phyloP scores from a whole-genome alignment of 2,329 filamentous ascomycete genomes.

The Bretziella fagacearum region DNA sequence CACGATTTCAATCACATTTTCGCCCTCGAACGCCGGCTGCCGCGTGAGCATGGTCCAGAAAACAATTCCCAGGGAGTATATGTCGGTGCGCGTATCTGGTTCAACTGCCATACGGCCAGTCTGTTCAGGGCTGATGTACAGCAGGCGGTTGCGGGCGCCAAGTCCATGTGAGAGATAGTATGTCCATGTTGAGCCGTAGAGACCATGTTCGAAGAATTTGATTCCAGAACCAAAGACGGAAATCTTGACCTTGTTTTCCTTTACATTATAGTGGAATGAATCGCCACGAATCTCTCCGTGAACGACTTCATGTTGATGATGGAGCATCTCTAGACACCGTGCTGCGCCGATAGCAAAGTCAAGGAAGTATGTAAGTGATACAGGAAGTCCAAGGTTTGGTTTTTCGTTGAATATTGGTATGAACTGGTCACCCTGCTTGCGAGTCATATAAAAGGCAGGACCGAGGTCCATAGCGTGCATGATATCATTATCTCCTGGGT shows the following conservation, averaged over 20 bases:
- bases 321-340: constrained; percentile 75
- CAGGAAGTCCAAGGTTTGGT: constrained; percentile 37
- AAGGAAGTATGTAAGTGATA: constrained; percentile 61
- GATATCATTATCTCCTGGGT: constrained; percentile 58
- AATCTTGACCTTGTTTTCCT: constrained; percentile 57
- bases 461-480: constrained; percentile 58
- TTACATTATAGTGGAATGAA: constrained; percentile 69
- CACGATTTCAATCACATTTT: constrained; percentile 73
- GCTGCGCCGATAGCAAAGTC: constrained; percentile 83
- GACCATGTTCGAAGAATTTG: constrained; percentile 75
- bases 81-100: constrained; percentile 81
- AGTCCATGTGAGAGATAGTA: constrained; percentile 57
- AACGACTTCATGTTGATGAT: constrained; percentile 70
- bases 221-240: constrained; percentile 75
- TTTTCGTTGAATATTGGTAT: constrained; percentile 28
- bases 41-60: constrained; percentile 79
- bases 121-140: constrained; percentile 88
- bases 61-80: constrained; percentile 77
- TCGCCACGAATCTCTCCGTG: constrained; percentile 85
- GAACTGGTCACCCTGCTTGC: constrained; percentile 35
- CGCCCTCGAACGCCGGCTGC: constrained; percentile 61
- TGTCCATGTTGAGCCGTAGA: constrained; percentile 76
- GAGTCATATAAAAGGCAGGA: constrained; percentile 49
- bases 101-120: constrained; percentile 85
- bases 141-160: constrained; percentile 73